These are phyloP conservation scores for Apiospora saccharicola DNA, from an alignment of 2,329 filamentous ascomycete genomes.

Conservation along the genomic window DNA sequence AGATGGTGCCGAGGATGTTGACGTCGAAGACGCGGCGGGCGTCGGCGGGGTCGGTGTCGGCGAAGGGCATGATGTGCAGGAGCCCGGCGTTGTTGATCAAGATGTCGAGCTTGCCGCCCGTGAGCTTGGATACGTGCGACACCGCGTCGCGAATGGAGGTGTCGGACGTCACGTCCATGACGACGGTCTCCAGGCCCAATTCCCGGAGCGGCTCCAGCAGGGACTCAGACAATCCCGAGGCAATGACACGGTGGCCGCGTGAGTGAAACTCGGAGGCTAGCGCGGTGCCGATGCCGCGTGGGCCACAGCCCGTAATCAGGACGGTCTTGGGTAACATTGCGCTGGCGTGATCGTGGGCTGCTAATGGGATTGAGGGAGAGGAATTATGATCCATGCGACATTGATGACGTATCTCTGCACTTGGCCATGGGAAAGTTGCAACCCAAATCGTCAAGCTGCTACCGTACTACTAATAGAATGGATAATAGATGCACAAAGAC, in stretches of 20 bases:
- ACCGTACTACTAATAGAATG: neutral
- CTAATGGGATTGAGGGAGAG: neutral
- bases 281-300: constrained; percentile 37
- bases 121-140: constrained; percentile 29
- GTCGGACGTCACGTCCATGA: constrained; percentile 37
- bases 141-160: constrained; percentile 32
- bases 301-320: constrained; percentile 40
- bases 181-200: constrained; percentile 33
- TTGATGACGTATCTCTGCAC: neutral
- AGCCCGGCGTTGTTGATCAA: constrained; percentile 38
- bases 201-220: constrained; percentile 31
- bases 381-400: neutral
- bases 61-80: constrained; percentile 18
- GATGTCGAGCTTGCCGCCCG: constrained; percentile 35
- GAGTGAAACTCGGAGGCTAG: constrained; percentile 36
- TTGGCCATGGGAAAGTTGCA: neutral
- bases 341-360: neutral
- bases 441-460: neutral
- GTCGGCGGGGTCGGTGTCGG: constrained; percentile 19
- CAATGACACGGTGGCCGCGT: constrained; percentile 41
- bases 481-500: neutral
- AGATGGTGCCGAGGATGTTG: constrained; percentile 20
- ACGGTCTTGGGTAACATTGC: constrained; percentile 37
- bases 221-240: constrained; percentile 36
- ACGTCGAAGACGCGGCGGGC: constrained; percentile 23